A percentile compares a stretch with the other conserved stretches of the same genome.
These are phyloP conservation scores for Pythium aphanidermatum DNA, from an alignment of 352 stramenopile genomes.

Conservation along the genomic window DNA sequence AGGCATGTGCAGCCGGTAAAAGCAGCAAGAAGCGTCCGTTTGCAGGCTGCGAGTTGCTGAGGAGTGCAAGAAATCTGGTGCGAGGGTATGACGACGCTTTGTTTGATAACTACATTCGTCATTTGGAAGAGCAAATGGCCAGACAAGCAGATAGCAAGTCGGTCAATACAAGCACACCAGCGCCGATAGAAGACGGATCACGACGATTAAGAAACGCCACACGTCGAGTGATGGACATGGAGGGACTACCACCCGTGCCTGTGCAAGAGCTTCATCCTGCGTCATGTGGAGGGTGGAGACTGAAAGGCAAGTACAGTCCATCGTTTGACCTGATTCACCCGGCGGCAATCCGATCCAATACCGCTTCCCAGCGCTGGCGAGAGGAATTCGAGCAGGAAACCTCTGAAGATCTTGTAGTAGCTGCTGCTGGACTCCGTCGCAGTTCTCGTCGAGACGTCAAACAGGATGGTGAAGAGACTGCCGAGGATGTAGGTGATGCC, in stretches of 20 bases:
- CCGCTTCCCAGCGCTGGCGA: constrained; percentile 8
- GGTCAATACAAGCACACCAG: not conserved
- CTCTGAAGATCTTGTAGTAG: not conserved
- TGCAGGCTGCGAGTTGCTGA: constrained; percentile 27
- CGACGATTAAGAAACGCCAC: constrained; percentile 11
- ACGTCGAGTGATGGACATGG: constrained; percentile 23
- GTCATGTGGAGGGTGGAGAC: constrained; percentile 54
- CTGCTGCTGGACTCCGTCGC: not conserved
- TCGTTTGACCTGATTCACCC: constrained; percentile 9
- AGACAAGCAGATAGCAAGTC: not conserved
- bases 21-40: constrained; percentile 31
- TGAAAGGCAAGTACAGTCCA: constrained; percentile 40
- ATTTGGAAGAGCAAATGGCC: constrained; percentile 24
- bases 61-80: constrained; percentile 56
- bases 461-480: not conserved
- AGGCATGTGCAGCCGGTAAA: constrained; percentile 9
- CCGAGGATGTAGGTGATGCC: not conserved
- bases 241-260: constrained; percentile 33
- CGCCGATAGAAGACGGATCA: constrained; percentile 9
- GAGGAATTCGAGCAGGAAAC: constrained; percentile 7
- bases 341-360: constrained; percentile 1
- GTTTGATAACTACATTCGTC: constrained; percentile 44
- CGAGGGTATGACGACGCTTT: constrained; percentile 73
- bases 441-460: constrained; percentile 6
- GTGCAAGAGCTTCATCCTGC: constrained; percentile 43